Percentiles rank a stretch among this genome's conserved stretches.
These are phyloP conservation scores for Potentilla sterilis DNA, from an alignment of 306 rosid species.

Conservation along the genomic window DNA sequence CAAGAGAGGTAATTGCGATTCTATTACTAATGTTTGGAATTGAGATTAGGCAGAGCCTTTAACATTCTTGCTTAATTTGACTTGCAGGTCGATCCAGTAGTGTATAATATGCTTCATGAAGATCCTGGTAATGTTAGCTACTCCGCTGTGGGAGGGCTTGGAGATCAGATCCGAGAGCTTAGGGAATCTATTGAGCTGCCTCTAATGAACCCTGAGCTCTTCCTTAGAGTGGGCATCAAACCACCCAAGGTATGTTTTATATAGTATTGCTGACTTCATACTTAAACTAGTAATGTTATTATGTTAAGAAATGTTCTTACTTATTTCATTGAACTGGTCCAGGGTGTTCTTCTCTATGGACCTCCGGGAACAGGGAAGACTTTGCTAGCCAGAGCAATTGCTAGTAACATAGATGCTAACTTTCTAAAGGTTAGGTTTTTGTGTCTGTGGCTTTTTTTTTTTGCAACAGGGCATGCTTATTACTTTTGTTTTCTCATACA, in stretches of 20 bases:
- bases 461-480: background rate
- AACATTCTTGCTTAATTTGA: constrained; percentile 15
- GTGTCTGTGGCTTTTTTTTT: background rate
- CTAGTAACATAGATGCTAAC: constrained; percentile 94
- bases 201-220: constrained; percentile 96
- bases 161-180: constrained; percentile 95
- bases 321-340: constrained; percentile 23
- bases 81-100: constrained; percentile 87
- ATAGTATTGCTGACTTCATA: background rate
- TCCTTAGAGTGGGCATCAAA: constrained; percentile 90
- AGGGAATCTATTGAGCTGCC: constrained; percentile 95
- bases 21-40: background rate
- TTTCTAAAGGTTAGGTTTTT: constrained; percentile 67
- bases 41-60: background rate
- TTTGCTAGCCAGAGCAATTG: constrained; percentile 92
- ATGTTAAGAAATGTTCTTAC: background rate
- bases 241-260: constrained; percentile 76
- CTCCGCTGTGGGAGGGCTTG: constrained; percentile 97
- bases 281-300: background rate
- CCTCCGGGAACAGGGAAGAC: constrained; percentile 99
- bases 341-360: constrained; percentile 98
- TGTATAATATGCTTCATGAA: constrained; percentile 94
- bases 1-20: constrained; percentile 67
- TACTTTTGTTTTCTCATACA: background rate
- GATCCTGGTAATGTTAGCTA: constrained; percentile 98